A percentile compares a stretch with the other conserved stretches of the same genome.
Conservation (phyloP, 2,329 filamentous ascomycete species). For the Chrysoporthe deuterocubensis region DNA sequence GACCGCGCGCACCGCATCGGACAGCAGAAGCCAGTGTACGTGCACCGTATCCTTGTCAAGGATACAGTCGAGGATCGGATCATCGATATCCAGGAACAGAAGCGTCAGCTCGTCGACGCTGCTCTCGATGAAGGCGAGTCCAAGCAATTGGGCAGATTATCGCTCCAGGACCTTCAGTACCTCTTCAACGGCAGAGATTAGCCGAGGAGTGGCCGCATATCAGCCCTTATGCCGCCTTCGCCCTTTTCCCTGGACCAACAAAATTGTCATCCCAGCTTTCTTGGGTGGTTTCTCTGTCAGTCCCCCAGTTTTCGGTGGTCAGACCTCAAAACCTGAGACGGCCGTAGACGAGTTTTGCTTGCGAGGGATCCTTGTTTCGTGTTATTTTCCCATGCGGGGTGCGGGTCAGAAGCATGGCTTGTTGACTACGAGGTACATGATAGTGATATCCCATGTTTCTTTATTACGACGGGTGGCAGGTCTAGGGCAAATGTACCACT, state of each 20-base stretch:
- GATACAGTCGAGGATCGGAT: constrained; percentile 90
- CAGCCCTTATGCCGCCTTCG: not conserved
- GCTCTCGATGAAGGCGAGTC: constrained; percentile 79
- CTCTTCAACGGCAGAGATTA: constrained; percentile 54
- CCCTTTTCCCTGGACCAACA: too few species aligned
- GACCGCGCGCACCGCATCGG: constrained; percentile 90
- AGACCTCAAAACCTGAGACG: too few species aligned
- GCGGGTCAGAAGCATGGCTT: too few species aligned
- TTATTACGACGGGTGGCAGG: not conserved
- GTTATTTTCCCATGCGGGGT: not conserved
- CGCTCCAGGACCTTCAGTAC: constrained; percentile 68
- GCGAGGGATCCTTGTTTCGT: too few species aligned
- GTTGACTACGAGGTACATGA: not conserved
- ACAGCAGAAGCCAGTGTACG: constrained; percentile 72
- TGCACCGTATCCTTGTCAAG: constrained; percentile 78
- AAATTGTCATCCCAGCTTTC: too few species aligned
- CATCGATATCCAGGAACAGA: constrained; percentile 75
- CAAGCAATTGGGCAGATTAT: constrained; percentile 68
- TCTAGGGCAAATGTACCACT: not conserved
- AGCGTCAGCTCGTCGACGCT: constrained; percentile 74
- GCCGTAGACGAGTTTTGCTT: too few species aligned
- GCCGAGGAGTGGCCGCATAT: not conserved
- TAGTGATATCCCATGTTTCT: not conserved
- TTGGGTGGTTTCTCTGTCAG: too few species aligned
- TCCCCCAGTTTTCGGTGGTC: too few species aligned